These are phyloP conservation scores for Lentinula raphanica DNA, from an alignment of 768 basidiomycete genomes.

Conservation along the genomic window DNA sequence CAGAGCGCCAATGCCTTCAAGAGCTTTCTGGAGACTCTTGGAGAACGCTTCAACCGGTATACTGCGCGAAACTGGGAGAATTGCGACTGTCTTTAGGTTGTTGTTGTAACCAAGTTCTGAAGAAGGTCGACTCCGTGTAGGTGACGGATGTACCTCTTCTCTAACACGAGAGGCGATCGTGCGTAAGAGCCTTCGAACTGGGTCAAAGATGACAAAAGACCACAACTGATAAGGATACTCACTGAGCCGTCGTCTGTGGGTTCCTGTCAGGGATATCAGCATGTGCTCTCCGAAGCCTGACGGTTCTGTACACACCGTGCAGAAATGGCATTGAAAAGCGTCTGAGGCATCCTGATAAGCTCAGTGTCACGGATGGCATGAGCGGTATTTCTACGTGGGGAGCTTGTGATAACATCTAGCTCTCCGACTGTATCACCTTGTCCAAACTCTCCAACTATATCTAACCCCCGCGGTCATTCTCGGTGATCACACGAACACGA, in stretches of 20 bases:
- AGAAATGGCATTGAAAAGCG: slow-evolving; percentile 95
- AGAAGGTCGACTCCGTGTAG: slow-evolving; percentile 40
- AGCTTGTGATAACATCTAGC: slow-evolving; percentile 93
- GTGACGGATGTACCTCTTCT: slow-evolving; percentile 68
- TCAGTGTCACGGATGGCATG: slow-evolving; percentile 99
- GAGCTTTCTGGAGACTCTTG: slow-evolving; percentile 77
- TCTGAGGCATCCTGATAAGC: slow-evolving; percentile 93
- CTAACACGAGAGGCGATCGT: slow-evolving; percentile 93
- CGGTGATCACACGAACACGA: slow-evolving; percentile 84
- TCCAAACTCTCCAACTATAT: slow-evolving; percentile 89
- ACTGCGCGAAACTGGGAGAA: slow-evolving; percentile 81
- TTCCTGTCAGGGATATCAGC: slow-evolving; percentile 41
- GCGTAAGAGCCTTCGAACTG: slow-evolving; percentile 54
- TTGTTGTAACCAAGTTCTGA: slow-evolving; percentile 73
- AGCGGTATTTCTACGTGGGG: slow-evolving; percentile 79
- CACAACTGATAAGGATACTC: slow-evolving; percentile 17
- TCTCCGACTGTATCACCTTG: slow-evolving; percentile 98
- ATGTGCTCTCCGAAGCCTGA: not conserved
- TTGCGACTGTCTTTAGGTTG: slow-evolving; percentile 92
- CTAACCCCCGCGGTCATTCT: slow-evolving; percentile 73
- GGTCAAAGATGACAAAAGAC: not conserved
- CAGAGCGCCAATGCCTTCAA: slow-evolving; percentile 91
- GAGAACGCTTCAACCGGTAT: slow-evolving; percentile 90
- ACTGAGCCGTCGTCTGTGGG: slow-evolving; percentile 84
- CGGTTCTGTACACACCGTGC: slow-evolving; percentile 47